These are phyloP conservation scores for Diaporthe capsici DNA, from an alignment of 2,329 filamentous ascomycete species.

Conservation along the genomic window DNA sequence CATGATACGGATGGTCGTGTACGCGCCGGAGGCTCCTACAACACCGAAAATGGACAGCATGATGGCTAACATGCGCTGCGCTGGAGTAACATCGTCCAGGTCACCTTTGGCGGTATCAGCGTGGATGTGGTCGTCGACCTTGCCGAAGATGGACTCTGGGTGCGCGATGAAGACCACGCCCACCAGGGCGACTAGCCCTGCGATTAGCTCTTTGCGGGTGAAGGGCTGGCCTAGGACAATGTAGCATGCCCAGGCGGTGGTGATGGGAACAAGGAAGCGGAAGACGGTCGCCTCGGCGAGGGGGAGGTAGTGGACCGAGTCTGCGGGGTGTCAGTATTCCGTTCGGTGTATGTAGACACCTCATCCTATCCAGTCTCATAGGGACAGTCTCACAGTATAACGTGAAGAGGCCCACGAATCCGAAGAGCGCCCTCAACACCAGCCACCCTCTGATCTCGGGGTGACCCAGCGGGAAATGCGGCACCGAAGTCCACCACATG, in stretches of 20 bases:
- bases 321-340: conserved; percentile 47
- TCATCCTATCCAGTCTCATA: neutral
- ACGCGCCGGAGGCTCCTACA: conserved; percentile 77
- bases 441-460: conserved; percentile 39
- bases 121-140: conserved; percentile 41
- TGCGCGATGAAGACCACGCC: conserved; percentile 84
- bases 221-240: conserved; percentile 76
- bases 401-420: conserved; percentile 40
- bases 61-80: conserved; percentile 76
- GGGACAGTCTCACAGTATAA: conserved; percentile 35
- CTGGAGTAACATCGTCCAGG: conserved; percentile 60
- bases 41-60: conserved; percentile 78
- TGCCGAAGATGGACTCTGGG: conserved; percentile 70
- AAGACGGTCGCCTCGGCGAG: conserved; percentile 85
- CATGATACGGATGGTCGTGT: conserved; percentile 81
- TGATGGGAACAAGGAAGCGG: conserved; percentile 81
- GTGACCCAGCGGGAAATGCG: conserved; percentile 39
- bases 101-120: conserved; percentile 44
- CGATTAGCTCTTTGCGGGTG: conserved; percentile 77
- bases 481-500: conserved; percentile 40
- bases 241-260: conserved; percentile 77
- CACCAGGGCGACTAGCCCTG: conserved; percentile 76
- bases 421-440: conserved; percentile 38
- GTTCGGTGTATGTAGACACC: neutral
- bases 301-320: conserved; percentile 74